These are phyloP conservation scores for Kondoa subrosea DNA, from an alignment of 768 basidiomycete genomes.

Conservation along the genomic window DNA sequence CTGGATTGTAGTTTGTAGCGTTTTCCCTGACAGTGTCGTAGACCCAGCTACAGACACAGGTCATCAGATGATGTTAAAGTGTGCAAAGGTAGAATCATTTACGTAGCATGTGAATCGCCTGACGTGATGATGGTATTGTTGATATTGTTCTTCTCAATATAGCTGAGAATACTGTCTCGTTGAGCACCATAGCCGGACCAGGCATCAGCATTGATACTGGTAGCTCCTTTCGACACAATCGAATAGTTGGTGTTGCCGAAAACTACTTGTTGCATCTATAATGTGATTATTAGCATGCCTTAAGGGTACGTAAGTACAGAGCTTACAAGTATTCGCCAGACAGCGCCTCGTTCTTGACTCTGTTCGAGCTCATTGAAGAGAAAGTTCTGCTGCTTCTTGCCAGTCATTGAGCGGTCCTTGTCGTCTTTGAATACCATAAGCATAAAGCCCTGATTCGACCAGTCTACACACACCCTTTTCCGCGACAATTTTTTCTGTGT, in stretches of 20 bases:
- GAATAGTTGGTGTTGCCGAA: constrained; percentile 39
- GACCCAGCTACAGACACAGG: no score
- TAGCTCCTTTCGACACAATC: constrained; percentile 32
- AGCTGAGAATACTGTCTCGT: constrained; percentile 40
- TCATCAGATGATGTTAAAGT: no score
- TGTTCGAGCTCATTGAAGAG: constrained; percentile 39
- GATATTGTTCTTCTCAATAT: constrained; percentile 41
- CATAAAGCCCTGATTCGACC: no score
- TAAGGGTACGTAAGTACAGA: no score
- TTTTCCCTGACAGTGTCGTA: no score
- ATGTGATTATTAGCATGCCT: no score
- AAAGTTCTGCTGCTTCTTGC: constrained; percentile 44
- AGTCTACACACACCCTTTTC: no score
- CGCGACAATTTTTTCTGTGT: constrained; percentile 40
- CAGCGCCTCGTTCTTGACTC: constrained; percentile 39
- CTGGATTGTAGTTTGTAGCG: constrained; percentile 35
- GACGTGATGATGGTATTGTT: constrained; percentile 44
- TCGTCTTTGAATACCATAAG: constrained; percentile 37
- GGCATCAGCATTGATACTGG: constrained; percentile 35
- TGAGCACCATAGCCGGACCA: constrained; percentile 50
- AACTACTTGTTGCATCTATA: constrained; percentile 47
- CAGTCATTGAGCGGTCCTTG: constrained; percentile 43
- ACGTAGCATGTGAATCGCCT: constrained; percentile 49
- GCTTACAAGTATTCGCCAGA: constrained; percentile 46
- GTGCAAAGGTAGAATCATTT: no score